Evolutionary conservation across 805 yeast species (phyloP).

Genomic region (Candida glaebosa): DNA sequence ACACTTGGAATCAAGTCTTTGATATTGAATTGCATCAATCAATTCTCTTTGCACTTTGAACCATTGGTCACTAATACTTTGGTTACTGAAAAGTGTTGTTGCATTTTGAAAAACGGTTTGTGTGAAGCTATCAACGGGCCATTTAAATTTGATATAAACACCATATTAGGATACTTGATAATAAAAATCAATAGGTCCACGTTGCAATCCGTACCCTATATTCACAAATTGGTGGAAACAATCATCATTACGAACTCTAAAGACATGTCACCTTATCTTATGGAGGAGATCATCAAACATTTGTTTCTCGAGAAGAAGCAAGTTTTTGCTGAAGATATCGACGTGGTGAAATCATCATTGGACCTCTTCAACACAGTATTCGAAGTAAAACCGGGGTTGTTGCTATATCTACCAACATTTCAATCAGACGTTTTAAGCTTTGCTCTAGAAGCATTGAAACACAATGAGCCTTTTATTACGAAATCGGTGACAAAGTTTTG

Average conservation of each 20-base stretch:
- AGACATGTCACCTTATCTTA: slow-evolving; percentile 18
- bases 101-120: slow-evolving; percentile 61
- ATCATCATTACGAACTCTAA: slow-evolving; percentile 36
- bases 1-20: slow-evolving; percentile 41
- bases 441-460: slow-evolving; percentile 36
- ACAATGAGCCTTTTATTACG: slow-evolving; percentile 54
- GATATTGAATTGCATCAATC: slow-evolving; percentile 38
- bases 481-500: slow-evolving; percentile 55
- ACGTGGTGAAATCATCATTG: slow-evolving; percentile 49
- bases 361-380: slow-evolving; percentile 50
- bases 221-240: slow-evolving; percentile 45
- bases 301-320: slow-evolving; percentile 35
- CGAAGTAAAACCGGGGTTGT: slow-evolving; percentile 46
- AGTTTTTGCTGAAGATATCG: slow-evolving; percentile 52
- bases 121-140: slow-evolving; percentile 64
- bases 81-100: slow-evolving; percentile 61
- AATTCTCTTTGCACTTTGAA: slow-evolving; percentile 38
- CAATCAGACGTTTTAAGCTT: slow-evolving; percentile 19
- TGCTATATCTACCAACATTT: slow-evolving; percentile 33
- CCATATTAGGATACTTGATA: slow-evolving; percentile 38
- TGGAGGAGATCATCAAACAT: slow-evolving; percentile 34
- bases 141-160: slow-evolving; percentile 47
- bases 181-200: slow-evolving; percentile 27
- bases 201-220: slow-evolving; percentile 36
- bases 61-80: slow-evolving; percentile 40